phyloP scores from a whole-genome alignment of 148 eudicot genomes.

The Persicaria maculosa region DNA sequence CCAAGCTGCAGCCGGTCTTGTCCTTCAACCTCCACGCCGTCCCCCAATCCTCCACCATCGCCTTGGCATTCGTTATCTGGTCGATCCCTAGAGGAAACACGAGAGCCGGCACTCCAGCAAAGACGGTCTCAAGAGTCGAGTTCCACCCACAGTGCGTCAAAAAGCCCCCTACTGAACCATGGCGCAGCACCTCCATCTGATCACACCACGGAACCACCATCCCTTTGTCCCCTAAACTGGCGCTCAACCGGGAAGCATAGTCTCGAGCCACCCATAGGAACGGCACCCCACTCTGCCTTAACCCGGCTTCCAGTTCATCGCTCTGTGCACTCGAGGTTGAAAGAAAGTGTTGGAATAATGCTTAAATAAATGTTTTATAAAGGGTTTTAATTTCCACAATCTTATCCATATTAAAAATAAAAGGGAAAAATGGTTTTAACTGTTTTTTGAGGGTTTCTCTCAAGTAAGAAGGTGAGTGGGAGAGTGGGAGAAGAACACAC shows the following conservation, averaged over 20 bases:
- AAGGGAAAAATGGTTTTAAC: too few species aligned
- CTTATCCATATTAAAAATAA: too few species aligned
- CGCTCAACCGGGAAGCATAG: background rate
- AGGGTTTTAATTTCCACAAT: too few species aligned
- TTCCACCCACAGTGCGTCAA: conserved; percentile 17
- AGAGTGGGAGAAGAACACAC: too few species aligned
- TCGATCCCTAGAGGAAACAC: background rate
- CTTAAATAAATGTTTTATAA: too few species aligned
- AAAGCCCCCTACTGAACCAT: conserved; percentile 11
- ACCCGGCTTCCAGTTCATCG: conserved; percentile 45
- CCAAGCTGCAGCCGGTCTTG: background rate
- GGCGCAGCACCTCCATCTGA: conserved; percentile 14
- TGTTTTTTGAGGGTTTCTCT: too few species aligned
- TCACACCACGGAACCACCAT: conserved; percentile 21
- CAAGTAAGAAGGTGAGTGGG: too few species aligned
- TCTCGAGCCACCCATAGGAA: conserved; percentile 19
- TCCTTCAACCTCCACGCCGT: background rate
- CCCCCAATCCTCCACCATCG: background rate
- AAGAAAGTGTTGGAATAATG: too few species aligned
- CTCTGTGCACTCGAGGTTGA: conserved; percentile 43
- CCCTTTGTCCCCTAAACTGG: conserved; percentile 8
- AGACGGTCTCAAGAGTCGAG: conserved; percentile 12
- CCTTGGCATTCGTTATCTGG: background rate
- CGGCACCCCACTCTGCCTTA: conserved; percentile 39
- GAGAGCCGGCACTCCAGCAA: conserved; percentile 8